Evolutionary conservation across 1,139 yeast genomes (phyloP), one percentile per base, ranked within the genome.

Genomic region (Diutina neorugosa): DNA sequence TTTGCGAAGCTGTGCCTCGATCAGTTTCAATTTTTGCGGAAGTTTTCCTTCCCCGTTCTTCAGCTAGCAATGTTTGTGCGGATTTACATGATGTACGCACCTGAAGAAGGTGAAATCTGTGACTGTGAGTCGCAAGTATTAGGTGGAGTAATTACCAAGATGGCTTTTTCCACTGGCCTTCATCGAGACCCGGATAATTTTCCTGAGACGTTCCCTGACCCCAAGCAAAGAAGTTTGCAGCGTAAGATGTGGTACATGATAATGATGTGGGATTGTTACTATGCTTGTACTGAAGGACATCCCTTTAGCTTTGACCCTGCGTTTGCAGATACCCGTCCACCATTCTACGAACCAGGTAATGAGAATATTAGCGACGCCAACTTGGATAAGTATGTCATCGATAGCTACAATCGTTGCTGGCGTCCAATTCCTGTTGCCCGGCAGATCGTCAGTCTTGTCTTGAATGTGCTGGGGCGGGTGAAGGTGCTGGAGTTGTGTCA

Each of bases 231-330:
- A 52, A 70, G 72, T 58, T 61, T 73, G 20, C 71, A 74, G 62
- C 68, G 86, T 59, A 80, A 78, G 56, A 69, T 80, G 2, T 81
- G 85, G 85, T 71, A 72, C 59, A 70, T 70, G 52, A 63, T 81
- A 52, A 65, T 71, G 25, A 57, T 64, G 23, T 56, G 57, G 44
- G 76, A 71, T 57, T 47, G 65, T 60, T 53, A 56, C 70, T 68
- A 54, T 66, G 76, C 52, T 3, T 62, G 67, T 52, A 67, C 65
- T 41, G 64, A 68, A 52, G 83, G 83, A 0, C 70, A 69, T 52
- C 74, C 80, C 0, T 58, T 67, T 20, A 57, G 66, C 34, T 64
- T 70, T 3, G 62, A 63, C 54, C 44, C n/a, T 43, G 20, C 8
- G 23, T 54, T 37, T 62, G 61, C 0, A 68, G 65, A 21, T 65